These are phyloP conservation scores for Cardamine chenopodiifolia DNA, from an alignment of 345 rosid species.

Conservation along the genomic window DNA sequence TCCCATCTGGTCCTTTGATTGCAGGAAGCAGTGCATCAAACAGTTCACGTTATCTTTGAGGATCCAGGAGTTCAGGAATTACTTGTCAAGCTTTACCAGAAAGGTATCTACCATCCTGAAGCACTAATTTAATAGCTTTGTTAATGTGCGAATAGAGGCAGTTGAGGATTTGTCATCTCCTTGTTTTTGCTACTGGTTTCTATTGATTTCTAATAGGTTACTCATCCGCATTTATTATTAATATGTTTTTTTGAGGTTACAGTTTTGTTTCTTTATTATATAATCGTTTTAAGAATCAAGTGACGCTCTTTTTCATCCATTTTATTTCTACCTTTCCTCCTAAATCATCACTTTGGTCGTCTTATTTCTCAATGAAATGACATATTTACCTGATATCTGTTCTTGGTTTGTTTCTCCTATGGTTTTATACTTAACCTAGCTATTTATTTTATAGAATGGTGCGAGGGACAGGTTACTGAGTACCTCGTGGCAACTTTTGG, in stretches of 20 bases:
- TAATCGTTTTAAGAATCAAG: slow-evolving; percentile 1
- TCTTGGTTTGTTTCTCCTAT: slow-evolving; percentile 1
- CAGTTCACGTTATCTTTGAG: slow-evolving; percentile 89
- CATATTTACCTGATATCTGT: not conserved
- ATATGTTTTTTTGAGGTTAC: not conserved
- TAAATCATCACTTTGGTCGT: slow-evolving; percentile 3
- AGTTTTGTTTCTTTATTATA: not conserved
- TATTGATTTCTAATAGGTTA: slow-evolving; percentile 2
- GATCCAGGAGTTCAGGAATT: slow-evolving; percentile 98
- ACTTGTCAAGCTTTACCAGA: slow-evolving; percentile 92
- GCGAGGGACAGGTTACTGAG: slow-evolving; percentile 95
- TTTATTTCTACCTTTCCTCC: slow-evolving; percentile 8
- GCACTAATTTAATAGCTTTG: slow-evolving; percentile 13
- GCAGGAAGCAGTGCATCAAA: slow-evolving; percentile 93
- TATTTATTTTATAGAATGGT: slow-evolving; percentile 75
- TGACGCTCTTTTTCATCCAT: not conserved
- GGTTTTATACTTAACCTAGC: slow-evolving; percentile 30
- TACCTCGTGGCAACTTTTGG: slow-evolving; percentile 91
- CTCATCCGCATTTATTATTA: slow-evolving; percentile 2
- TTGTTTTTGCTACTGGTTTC: slow-evolving; percentile 5
- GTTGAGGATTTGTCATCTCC: not conserved
- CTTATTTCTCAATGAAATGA: slow-evolving; percentile 12
- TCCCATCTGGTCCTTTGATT: slow-evolving; percentile 34
- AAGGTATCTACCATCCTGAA: slow-evolving; percentile 52
- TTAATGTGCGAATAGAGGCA: slow-evolving; percentile 1